Percentiles rank a stretch among this genome's conserved stretches.
Conservation (phyloP, 148 eudicot species). For the Camellia granthamiana region DNA sequence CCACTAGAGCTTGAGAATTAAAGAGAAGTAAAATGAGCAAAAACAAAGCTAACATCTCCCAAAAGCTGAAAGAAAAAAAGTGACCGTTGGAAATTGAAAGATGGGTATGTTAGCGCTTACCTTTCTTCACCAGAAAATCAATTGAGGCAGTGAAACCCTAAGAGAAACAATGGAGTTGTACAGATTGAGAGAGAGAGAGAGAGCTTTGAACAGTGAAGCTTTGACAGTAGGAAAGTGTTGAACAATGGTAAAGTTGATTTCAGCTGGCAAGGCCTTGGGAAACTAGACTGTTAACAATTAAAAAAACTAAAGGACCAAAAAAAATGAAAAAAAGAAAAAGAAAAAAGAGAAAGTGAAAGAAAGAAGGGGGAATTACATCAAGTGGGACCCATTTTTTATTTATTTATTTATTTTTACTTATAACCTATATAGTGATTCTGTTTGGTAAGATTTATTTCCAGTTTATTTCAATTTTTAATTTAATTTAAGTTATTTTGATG, state of each 20-base stretch:
- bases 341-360: slow-evolving; percentile 3
- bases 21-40: slow-evolving; percentile 43
- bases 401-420: no score
- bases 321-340: not conserved
- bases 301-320: not conserved
- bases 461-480: no score
- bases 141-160: slow-evolving; percentile 19
- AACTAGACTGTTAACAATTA: slow-evolving; percentile 13
- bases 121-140: slow-evolving; percentile 26
- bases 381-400: no score
- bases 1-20: slow-evolving; percentile 27
- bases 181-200: slow-evolving; percentile 19
- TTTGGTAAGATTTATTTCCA: no score
- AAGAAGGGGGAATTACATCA: no score
- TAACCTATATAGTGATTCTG: no score
- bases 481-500: no score
- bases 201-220: slow-evolving; percentile 26
- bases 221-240: slow-evolving; percentile 21
- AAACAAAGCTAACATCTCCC: slow-evolving; percentile 43
- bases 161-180: slow-evolving; percentile 15
- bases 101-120: slow-evolving; percentile 16
- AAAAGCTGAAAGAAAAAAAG: slow-evolving; percentile 6
- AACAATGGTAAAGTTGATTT: slow-evolving; percentile 33
- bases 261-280: slow-evolving; percentile 33
- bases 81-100: slow-evolving; percentile 30